These are phyloP conservation scores for Magnaporthales sp. DNA, from an alignment of 2,329 filamentous ascomycete genomes.

Conservation along the genomic window DNA sequence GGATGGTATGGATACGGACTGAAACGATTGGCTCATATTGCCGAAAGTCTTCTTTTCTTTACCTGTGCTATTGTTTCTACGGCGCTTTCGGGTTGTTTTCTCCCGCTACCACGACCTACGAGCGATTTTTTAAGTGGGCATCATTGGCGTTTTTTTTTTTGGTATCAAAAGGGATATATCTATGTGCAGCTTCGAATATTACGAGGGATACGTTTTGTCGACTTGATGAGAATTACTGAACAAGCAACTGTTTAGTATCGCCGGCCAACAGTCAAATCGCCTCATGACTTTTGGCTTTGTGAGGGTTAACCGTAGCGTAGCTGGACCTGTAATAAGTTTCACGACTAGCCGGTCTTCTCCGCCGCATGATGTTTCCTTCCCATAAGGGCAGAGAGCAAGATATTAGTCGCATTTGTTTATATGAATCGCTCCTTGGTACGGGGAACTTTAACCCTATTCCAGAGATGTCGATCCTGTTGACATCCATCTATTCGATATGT, in stretches of 20 bases:
- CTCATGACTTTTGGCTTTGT: neutral
- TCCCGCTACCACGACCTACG: neutral
- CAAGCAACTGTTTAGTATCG: neutral
- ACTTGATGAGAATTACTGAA: neutral
- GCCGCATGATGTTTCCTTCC: neutral
- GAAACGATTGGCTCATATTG: conserved; percentile 9
- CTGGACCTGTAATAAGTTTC: neutral
- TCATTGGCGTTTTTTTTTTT: conserved; percentile 1
- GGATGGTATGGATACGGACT: conserved; percentile 29
- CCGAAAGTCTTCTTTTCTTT: neutral
- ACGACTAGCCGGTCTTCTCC: neutral
- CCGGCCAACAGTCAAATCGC: neutral
- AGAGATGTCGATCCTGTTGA: neutral
- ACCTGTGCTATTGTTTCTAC: neutral
- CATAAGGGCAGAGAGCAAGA: neutral
- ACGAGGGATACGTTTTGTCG: neutral
- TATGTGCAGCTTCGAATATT: neutral
- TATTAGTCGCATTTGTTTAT: neutral
- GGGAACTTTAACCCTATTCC: neutral
- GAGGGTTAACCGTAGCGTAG: neutral
- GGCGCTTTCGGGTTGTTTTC: neutral
- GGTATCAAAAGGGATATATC: neutral
- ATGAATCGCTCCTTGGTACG: neutral
- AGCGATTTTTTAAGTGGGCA: neutral
- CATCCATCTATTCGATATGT: neutral